A percentile compares a stretch with the other conserved stretches of the same genome.
phyloP scores from a whole-genome alignment of 257 asterid genomes.

The Solanum appendiculatum region DNA sequence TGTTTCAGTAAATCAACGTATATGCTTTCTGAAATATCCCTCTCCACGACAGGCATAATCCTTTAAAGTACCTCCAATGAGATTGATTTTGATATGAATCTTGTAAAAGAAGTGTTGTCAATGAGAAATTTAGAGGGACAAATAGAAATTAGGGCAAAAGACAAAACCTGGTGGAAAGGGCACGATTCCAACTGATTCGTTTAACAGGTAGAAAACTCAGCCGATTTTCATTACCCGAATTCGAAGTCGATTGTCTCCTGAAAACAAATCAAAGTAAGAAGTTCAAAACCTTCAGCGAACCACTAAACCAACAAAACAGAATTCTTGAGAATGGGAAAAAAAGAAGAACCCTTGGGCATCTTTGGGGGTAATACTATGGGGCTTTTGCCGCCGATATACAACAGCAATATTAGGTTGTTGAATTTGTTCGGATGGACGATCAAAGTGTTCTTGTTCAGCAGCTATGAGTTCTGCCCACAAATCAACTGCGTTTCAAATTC shows the following conservation, averaged over 20 bases:
- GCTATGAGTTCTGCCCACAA: constrained; percentile 50
- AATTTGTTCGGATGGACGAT: constrained; percentile 3
- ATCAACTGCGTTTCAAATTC: constrained; percentile 25
- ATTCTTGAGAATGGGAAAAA: neutral
- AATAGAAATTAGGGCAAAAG: constrained; percentile 11
- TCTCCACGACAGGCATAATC: neutral
- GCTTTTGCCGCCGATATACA: constrained; percentile 32
- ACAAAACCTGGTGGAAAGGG: constrained; percentile 75
- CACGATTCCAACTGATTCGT: constrained; percentile 76
- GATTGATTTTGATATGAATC: neutral
- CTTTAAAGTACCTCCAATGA: neutral
- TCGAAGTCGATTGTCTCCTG: constrained; percentile 59
- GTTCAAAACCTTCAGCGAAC: neutral
- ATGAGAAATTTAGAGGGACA: neutral
- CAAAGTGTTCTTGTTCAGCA: constrained; percentile 22
- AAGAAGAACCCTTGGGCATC: constrained; percentile 27
- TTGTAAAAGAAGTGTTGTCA: neutral
- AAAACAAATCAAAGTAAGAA: neutral
- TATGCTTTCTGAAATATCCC: neutral
- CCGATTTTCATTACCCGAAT: constrained; percentile 28
- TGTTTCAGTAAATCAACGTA: neutral
- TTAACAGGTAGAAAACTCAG: constrained; percentile 38
- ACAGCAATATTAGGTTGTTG: constrained; percentile 38
- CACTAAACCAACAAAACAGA: neutral
- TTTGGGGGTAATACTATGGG: constrained; percentile 10